A percentile compares a stretch with the other conserved stretches of the same genome.
Evolutionary conservation across 352 stramenopile genomes (phyloP).

Genomic region (Globisporangium spiculum): DNA sequence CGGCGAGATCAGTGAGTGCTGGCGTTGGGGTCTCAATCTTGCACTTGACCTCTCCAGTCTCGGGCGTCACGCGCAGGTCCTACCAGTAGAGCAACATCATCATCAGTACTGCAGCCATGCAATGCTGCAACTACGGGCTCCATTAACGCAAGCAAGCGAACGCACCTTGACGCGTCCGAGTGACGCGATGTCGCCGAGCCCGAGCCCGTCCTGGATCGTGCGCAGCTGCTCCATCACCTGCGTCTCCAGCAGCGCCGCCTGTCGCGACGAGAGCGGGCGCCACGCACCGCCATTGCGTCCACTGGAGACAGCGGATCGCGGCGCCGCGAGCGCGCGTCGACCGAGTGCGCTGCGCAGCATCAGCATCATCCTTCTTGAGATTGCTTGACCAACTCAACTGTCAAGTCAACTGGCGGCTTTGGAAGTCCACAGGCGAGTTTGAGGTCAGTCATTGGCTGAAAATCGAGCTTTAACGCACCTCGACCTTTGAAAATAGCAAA

Average conservation of each 20-base stretch:
- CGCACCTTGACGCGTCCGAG: constrained; percentile 78
- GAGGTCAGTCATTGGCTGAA: constrained; percentile 17
- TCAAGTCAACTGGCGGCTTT: neutral
- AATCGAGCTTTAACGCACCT: neutral
- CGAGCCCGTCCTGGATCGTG: constrained; percentile 64
- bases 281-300: neutral
- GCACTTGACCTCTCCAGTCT: constrained; percentile 53
- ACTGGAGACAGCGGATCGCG: neutral
- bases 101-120: neutral
- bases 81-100: constrained; percentile 15
- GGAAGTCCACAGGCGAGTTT: neutral
- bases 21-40: constrained; percentile 72
- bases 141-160: neutral
- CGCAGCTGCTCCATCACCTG: constrained; percentile 75
- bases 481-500: neutral
- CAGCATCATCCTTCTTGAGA: constrained; percentile 8
- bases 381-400: constrained; percentile 5
- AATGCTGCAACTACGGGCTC: neutral
- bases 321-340: constrained; percentile 12
- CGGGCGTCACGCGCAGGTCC: constrained; percentile 49
- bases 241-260: constrained; percentile 65
- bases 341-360: constrained; percentile 23
- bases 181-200: constrained; percentile 70
- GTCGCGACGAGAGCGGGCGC: constrained; percentile 59
- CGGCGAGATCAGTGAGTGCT: constrained; percentile 61